Evolutionary conservation across 805 yeast genomes (phyloP), one percentile per base, ranked within the genome.

Genomic region (Schizosaccharomyces octosporus): DNA sequence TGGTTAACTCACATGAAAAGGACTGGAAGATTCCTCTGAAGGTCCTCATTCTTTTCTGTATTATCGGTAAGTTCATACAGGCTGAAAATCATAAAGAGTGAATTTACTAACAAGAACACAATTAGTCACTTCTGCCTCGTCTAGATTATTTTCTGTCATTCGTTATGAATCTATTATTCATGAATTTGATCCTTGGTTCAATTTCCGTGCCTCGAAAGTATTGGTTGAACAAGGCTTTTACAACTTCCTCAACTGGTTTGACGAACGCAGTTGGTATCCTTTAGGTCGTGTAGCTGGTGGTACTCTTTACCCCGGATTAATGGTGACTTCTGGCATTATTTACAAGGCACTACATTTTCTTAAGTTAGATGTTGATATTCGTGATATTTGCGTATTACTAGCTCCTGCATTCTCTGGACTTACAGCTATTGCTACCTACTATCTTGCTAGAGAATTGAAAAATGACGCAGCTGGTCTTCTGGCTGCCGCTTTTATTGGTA

Each of bases 281-380:
- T 77, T 93, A 66, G 99, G 99, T 24, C 81, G 99, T 74, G 98
- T 93, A 69, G 93, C 98, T 13, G 99, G 99, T 67, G 98, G 99
- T 63, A 94, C 98, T 1, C 73, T 93, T 64, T 93, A 94, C 69
- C 99, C 99, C 3, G 99, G 99, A 6, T 76, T 94, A 66, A 93
- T 93, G 99, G 95, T 94, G 31, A 87, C 98, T 3, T 82, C 94
- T n/a, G 94, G 95, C 27, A 78, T 86, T 27, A 83, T 94, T 63
- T 89, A 90, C 83, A 85, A 82, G 67, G 67, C 81, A 4, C 76
- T 93, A 64, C 73, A 80, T 61, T 72, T 81, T 58, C 66, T 81
- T 55, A 82, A 88, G 5, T 72, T 93, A 63, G 97, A 97, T 21
- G 76, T 93, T 61, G 97, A 93, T 71, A 93, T 93, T 66, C 81